Evolutionary conservation across 192 early-diverging fungal species (phyloP), one percentile per base, ranked within the genome.

Genomic region (Coemansia sp.): DNA sequence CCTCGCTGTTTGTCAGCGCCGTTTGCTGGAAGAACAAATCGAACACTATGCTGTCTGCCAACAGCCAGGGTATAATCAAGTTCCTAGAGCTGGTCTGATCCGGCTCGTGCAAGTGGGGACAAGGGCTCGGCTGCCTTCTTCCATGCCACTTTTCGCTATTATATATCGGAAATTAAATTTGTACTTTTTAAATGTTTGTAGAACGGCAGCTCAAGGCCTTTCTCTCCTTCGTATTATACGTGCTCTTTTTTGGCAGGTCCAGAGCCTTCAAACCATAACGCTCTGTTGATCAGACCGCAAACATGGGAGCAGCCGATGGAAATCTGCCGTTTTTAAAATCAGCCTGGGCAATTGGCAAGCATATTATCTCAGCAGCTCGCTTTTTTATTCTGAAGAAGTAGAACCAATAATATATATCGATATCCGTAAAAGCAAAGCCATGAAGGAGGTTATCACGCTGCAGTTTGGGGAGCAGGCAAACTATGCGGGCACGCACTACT

Each of bases 371-470:
- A 22, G 16, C 42, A 1, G 45, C 10, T 5, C 27, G 32, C 29
- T 13, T 45, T 55, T 45, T 62, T 53, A 20, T 18, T 39, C 19
- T 1, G 14, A 58, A 28, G 18, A 92, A 32, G 8, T 32, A 32
- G 30, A 32, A 32, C 8, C 3, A 32, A 8, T n/a, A n/a, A n/a
- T n/a, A n/a, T n/a, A n/a, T n/a, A n/a, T n/a, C n/a, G n/a, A n/a
- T n/a, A n/a, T 34, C 32, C 9, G 14, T 42, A 42, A 10, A 3
- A 16, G 3, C 11, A 9, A 42, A n/a, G n/a, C n/a, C n/a, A 42
- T 92, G 91, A 82, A 85, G 55, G 94, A 95, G 66, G 90, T 98
- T 25, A 65, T 98, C n/a, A 95, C 95, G 7, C 67, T 98, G 22
- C 95, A 97, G 78, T 83, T 95, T 68, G 96, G 96, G 28, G 87